Evolutionary conservation across 1,284 basidiomycete species (phyloP).

Genomic region (Heterobasidion irregulare): DNA sequence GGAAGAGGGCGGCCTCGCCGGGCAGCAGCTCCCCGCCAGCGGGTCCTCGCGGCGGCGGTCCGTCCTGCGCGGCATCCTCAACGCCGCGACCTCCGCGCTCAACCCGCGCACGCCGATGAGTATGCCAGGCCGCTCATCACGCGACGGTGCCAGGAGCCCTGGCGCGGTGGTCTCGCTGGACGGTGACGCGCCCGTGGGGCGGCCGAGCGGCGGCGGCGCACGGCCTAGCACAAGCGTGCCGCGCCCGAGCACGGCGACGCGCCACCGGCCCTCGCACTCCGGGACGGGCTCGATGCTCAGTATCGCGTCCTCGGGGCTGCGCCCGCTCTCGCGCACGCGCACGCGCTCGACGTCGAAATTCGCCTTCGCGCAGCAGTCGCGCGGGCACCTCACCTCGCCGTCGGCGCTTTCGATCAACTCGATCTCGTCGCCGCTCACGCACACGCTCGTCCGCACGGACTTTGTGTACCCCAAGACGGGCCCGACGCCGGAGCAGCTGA

Average conservation of each 20-base stretch:
- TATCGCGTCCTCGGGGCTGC: conserved; percentile 16
- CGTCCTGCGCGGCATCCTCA: conserved; percentile 12
- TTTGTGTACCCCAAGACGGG: conserved; percentile 40
- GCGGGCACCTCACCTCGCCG: conserved; percentile 24
- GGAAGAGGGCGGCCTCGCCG: neutral
- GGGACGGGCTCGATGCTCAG: conserved; percentile 27
- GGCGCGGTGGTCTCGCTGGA: conserved; percentile 1
- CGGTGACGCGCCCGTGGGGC: neutral
- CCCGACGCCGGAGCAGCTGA: conserved; percentile 44
- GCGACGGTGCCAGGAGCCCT: neutral
- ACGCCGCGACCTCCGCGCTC: conserved; percentile 9
- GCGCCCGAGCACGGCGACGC: neutral
- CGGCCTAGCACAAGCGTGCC: neutral
- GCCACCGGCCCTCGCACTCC: conserved; percentile 23
- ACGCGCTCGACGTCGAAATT: conserved; percentile 17
- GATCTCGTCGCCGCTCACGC: conserved; percentile 41
- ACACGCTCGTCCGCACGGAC: conserved; percentile 40
- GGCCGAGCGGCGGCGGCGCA: neutral
- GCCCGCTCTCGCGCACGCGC: conserved; percentile 17
- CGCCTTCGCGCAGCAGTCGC: neutral
- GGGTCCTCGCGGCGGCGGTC: conserved; percentile 8
- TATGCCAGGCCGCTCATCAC: neutral
- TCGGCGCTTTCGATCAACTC: conserved; percentile 35
- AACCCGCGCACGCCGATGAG: conserved; percentile 1
- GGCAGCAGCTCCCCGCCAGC: neutral